phyloP scores from a whole-genome alignment of 2,329 filamentous ascomycete genomes.

The Venturiaceae sp. region DNA sequence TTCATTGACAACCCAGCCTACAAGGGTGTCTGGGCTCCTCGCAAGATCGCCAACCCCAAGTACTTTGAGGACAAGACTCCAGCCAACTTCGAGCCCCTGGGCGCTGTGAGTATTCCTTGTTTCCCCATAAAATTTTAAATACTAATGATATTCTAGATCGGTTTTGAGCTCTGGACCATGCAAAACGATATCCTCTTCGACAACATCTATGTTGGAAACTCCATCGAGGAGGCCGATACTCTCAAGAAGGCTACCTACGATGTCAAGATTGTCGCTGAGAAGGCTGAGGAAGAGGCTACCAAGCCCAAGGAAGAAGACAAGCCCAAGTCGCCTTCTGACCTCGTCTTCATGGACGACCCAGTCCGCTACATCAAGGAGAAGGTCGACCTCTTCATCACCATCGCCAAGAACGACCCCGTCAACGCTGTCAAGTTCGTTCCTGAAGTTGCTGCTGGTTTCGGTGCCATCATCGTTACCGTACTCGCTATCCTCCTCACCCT shows the following conservation, averaged over 20 bases:
- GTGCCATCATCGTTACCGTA: constrained; percentile 58
- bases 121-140: background rate
- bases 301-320: constrained; percentile 65
- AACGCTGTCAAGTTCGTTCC: constrained; percentile 83
- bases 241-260: constrained; percentile 84
- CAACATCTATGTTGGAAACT: constrained; percentile 99
- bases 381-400: constrained; percentile 78
- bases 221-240: constrained; percentile 81
- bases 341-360: constrained; percentile 86
- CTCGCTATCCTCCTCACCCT: constrained; percentile 61
- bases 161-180: constrained; percentile 99
- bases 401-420: constrained; percentile 73
- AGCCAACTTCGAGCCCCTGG: constrained; percentile 95
- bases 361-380: constrained; percentile 85
- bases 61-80: constrained; percentile 97
- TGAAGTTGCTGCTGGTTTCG: constrained; percentile 77
- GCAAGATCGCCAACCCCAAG: constrained; percentile 93
- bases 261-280: constrained; percentile 76
- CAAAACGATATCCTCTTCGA: constrained; percentile 97
- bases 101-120: constrained; percentile 59
- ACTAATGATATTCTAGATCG: constrained; percentile 50
- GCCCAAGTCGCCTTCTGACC: constrained; percentile 58
- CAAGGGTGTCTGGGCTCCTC: constrained; percentile 90
- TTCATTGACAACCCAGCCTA: constrained; percentile 95
- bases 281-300: constrained; percentile 65